Evolutionary conservation across 2,329 filamentous ascomycete species (phyloP).

Genomic region (Metarhizium rileyi): DNA sequence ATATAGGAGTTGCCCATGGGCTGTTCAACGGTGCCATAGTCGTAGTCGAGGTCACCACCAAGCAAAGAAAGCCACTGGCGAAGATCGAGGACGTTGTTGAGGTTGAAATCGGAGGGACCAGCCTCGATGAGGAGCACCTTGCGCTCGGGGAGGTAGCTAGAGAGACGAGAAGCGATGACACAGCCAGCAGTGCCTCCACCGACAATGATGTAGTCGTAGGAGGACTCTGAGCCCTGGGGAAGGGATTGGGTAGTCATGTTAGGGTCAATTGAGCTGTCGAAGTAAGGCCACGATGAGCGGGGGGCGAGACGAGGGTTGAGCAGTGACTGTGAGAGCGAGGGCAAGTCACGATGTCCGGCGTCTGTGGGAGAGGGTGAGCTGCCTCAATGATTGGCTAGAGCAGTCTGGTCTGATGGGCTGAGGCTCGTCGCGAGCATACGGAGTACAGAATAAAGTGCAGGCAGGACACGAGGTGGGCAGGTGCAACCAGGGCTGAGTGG

Average conservation of each 20-base stretch:
- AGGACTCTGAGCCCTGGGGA: conserved; percentile 51
- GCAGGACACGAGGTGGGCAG: no score
- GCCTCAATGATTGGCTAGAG: neutral
- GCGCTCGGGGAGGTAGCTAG: conserved; percentile 75
- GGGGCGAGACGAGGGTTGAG: neutral
- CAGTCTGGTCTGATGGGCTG: neutral
- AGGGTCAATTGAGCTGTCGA: neutral
- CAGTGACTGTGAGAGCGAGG: neutral
- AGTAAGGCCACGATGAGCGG: neutral
- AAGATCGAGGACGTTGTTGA: conserved; percentile 76
- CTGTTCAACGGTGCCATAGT: conserved; percentile 83
- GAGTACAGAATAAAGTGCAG: neutral
- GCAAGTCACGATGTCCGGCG: neutral
- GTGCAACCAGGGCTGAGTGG: neutral
- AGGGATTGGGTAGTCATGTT: conserved; percentile 61
- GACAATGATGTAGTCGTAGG: conserved; percentile 78
- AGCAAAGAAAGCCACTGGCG: conserved; percentile 81
- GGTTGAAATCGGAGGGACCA: conserved; percentile 80
- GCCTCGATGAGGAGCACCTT: conserved; percentile 77
- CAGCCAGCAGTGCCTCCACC: conserved; percentile 82
- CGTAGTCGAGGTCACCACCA: conserved; percentile 82
- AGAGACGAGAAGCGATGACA: conserved; percentile 69
- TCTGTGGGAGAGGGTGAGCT: neutral
- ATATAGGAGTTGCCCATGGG: conserved; percentile 88
- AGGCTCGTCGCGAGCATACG: neutral